Base-by-base conservation (phyloP, 2,329 filamentous ascomycete genomes). In the Cladosporium phlei region DNA sequence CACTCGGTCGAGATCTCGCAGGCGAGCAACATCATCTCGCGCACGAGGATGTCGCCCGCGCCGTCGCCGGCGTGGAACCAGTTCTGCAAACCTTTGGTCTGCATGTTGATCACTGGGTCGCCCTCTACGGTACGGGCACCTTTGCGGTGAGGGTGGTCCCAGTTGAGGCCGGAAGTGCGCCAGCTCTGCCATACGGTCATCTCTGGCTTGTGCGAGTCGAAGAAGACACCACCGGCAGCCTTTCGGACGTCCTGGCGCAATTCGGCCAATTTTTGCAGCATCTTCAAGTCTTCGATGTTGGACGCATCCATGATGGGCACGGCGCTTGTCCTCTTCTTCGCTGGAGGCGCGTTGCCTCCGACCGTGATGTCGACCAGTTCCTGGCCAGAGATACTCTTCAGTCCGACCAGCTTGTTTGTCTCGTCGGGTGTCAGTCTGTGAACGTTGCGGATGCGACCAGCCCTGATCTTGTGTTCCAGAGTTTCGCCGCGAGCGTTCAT, bases 1-100 rank as follows among this genome's bases (percentile, higher is more conserved):
- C 75, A 80, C 10, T 60, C 55, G 11, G 69, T 76, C 6, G 70
- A 72, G n/a, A 73, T 63, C 38, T 74, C 69, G 46, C 71, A 70
- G 12, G 75, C 78, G 17, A 82, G 60, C 49, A 80, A 63, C 80
- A 83, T 84, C 27, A 70, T 55, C 39, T 76, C 68, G 66, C 65
- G 52, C 61, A 71, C 49, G 51, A 67, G 61, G 19, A 66, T 58
- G 16, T 57, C 57, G 32, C 49, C 48, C 5, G 51, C 46, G 14
- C 44, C 20, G 35, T 49, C 43, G 19, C 42, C 42, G 20, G 38
- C 34, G 1, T 55, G 30, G 48, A 66, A 63, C 55, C 59, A 61
- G 50, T 65, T 62, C n/a, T 19, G 60, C 47, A 70, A 60, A 22
- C 59, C 44, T 14, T 62, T 56, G 2, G 62, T 60, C 10, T 52